Base-by-base conservation (phyloP, 495 filamentous ascomycete genomes). In the Aspergillus baeticus region DNA sequence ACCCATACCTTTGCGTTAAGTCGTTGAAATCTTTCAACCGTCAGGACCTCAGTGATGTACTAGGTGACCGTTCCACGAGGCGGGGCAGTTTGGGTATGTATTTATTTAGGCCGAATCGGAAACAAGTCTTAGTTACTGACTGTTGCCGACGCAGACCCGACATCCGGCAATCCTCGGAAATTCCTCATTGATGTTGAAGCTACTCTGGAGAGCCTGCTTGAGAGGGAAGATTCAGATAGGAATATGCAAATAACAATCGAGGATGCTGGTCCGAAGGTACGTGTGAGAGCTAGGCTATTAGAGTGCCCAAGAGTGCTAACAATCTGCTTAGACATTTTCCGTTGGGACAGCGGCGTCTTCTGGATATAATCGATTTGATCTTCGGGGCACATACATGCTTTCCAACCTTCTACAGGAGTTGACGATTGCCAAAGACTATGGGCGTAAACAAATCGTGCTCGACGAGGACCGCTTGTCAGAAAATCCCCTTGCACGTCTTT, bases 181-280 rank as follows among this genome's bases (percentile, higher is more conserved):
- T 92, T 91, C 72, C 80, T 91, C 8, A 81, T 94, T 68, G 77
- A 88, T 46, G 90, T 96, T 54, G 86, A 92, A 13, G 72, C 81
- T 15, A 94, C 91, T 0, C 77, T 93, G 17, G 74, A 87, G 43
- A 80, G 77, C 22, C 78, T 98, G 22, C 75, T 89, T 26, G 80
- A 83, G 35, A 85, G 87, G 47, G 94, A 98, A 66, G 94, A 98
- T 63, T 92, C 91, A 3, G 91, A 98, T 70, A 74, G 79, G 17
- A 96, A 98, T 67, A 86, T 86, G 75, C 91, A 97, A 70, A 98
- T 98, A 66, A 98, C 94, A 5, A 95, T 98, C 61, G 93, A 98
- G 67, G 94, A 98, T 74, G 74, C 78, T 54, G 94, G 94, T 11
- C 94, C 94, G 17, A 98, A 98, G 85, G 91, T 93, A n/a, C n/a